These are phyloP conservation scores for Botrytis paeoniae DNA, from an alignment of 2,329 filamentous ascomycete genomes.

Conservation along the genomic window DNA sequence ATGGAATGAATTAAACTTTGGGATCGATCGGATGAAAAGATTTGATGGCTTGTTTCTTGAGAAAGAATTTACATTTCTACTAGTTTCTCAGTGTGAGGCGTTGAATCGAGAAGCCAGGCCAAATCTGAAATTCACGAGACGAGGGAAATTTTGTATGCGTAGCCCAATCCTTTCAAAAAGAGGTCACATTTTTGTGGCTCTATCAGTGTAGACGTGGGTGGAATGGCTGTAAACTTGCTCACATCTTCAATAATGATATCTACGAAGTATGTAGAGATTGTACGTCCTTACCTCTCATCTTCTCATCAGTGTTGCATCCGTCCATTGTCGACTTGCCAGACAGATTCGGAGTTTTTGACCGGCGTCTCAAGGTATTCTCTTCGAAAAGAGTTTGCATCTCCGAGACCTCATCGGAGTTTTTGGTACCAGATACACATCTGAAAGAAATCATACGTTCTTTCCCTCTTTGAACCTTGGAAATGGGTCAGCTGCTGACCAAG, in stretches of 20 bases:
- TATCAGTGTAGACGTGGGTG: neutral
- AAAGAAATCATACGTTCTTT: neutral
- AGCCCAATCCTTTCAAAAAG: neutral
- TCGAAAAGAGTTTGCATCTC: neutral
- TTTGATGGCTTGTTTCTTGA: neutral
- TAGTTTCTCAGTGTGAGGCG: neutral
- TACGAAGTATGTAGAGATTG: neutral
- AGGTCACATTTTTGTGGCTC: neutral
- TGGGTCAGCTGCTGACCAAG: conserved; percentile 6
- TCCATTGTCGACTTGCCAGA: neutral
- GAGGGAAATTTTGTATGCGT: neutral
- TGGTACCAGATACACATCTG: neutral
- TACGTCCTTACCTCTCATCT: neutral
- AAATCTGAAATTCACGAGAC: neutral
- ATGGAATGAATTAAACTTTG: neutral
- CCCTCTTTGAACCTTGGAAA: neutral
- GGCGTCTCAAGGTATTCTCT: neutral
- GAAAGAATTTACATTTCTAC: neutral
- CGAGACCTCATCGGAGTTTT: neutral
- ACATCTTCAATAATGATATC: neutral
- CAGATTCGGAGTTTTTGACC: neutral
- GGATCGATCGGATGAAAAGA: neutral
- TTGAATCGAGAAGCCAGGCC: neutral
- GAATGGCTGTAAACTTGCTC: neutral
- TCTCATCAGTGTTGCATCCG: neutral